Evolutionary conservation across 176 grass and related monocot species (phyloP), one percentile per base, ranked within the genome.

Genomic region (Carex littledalei): DNA sequence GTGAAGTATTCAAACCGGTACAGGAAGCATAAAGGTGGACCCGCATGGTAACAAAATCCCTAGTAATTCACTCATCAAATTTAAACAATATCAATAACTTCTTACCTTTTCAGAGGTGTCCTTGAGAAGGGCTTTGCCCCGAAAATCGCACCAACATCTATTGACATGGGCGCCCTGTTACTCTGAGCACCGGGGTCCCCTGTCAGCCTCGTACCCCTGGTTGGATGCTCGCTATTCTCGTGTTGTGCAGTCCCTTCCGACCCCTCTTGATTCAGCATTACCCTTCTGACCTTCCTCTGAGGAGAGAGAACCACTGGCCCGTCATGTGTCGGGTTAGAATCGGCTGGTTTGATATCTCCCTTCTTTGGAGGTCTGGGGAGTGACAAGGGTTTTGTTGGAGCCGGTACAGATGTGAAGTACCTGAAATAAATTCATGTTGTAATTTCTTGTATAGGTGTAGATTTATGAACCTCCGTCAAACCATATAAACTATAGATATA

Each of bases 121-220:
- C 93, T 87, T 67, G 97, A 92, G 73, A 88, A 86, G 68, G 93
- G 97, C 67, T 88, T 88, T 53, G 93, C 78, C 69, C 97, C 97
- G 76, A 99, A 99, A 67, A 96, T 81, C 53, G 88, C 93, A 76
- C 88, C 93, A 88, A 96, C 88, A 86, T 99, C 97, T 75, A 99
- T 76, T 45, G 97, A 99, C 97, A 99, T 99, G 52, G 93, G 97
- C 43, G 94, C 88, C 89, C 87, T 92, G 78, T 87, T 75, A 83
- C 89, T 90, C 67, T 93, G 92, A 84, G 90, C 82, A 39, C 91
- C 79, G 53, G 82, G 87, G 81, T 73, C 91, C 69, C 78, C 92
- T 35, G 59, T 61, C 67, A 89, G 86, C 84, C 91, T 92, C 22
- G 59, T 43, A 59, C 83, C 89, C 63, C 84, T 90, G 84, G 73